Percentiles rank a stretch among this genome's conserved stretches.
Conservation (phyloP, 345 rosid genomes). For the Passiflora organensis region DNA sequence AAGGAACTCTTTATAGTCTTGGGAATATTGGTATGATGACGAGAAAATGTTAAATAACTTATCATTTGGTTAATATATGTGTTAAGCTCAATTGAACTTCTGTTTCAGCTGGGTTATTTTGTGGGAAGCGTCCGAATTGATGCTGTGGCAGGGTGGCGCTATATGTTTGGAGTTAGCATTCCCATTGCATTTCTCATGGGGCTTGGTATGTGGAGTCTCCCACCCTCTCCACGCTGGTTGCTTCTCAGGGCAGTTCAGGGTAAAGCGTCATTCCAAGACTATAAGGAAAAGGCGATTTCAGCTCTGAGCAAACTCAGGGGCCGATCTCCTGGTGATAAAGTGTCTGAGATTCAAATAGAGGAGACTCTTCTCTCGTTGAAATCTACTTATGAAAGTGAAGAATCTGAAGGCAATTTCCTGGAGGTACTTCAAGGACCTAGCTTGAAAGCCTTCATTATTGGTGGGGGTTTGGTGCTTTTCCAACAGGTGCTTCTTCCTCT, state of each 20-base stretch:
- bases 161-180: constrained; percentile 74
- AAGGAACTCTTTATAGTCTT: constrained; percentile 88
- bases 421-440: constrained; percentile 87
- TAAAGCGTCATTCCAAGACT: constrained; percentile 61
- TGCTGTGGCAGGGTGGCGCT: constrained; percentile 91
- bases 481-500: constrained; percentile 61
- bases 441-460: constrained; percentile 87
- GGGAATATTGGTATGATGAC: constrained; percentile 74
- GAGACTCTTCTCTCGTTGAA: constrained; percentile 59
- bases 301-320: constrained; percentile 82
- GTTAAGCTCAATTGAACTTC: background rate
- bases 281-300: constrained; percentile 70
- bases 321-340: constrained; percentile 59
- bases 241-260: constrained; percentile 89
- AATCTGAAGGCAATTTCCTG: constrained; percentile 65
- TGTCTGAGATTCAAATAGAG: constrained; percentile 69
- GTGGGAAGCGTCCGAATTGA: constrained; percentile 79
- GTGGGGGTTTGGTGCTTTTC: constrained; percentile 93
- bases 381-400: constrained; percentile 53
- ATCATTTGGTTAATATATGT: constrained; percentile 10
- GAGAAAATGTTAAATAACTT: no score
- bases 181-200: constrained; percentile 80
- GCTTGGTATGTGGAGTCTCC: constrained; percentile 85
- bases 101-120: constrained; percentile 70
- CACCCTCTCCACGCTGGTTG: constrained; percentile 97